Conservation (phyloP, 495 filamentous ascomycete species). For the Penicillium salamii region DNA sequence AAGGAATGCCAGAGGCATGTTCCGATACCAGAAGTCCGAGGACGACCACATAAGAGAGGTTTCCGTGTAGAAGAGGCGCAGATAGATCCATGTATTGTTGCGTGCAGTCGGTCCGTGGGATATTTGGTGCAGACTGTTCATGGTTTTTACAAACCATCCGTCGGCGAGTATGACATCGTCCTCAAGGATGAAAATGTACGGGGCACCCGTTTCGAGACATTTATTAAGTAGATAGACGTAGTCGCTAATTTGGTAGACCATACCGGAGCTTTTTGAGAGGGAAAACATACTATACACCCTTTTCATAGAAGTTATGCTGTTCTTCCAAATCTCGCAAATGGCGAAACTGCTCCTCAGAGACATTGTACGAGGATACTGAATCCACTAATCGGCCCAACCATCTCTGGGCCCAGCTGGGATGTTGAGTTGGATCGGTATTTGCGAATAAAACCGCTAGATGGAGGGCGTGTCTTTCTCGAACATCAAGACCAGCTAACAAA, state of each 20-base stretch:
- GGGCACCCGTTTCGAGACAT: constrained; percentile 35
- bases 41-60: constrained; percentile 34
- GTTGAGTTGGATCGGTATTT: constrained; percentile 42
- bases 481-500: constrained; percentile 44
- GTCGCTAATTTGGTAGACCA: constrained; percentile 35
- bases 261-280: too few species aligned
- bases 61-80: constrained; percentile 21
- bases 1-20: constrained; percentile 35
- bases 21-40: constrained; percentile 33
- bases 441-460: constrained; percentile 50
- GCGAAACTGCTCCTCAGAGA: constrained; percentile 10
- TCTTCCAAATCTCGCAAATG: constrained; percentile 21
- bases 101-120: constrained; percentile 4
- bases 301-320: constrained; percentile 22
- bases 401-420: constrained; percentile 45
- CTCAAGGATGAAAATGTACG: constrained; percentile 46
- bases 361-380: constrained; percentile 15
- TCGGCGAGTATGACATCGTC: constrained; percentile 47
- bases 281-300: constrained; percentile 27
- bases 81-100: constrained; percentile 39
- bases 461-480: constrained; percentile 42
- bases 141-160: constrained; percentile 43
- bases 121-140: constrained; percentile 34
- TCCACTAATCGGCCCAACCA: constrained; percentile 49
- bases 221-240: constrained; percentile 42